Conservation (phyloP, 176 grass and related monocot genomes). For the Oryza meyeriana region DNA sequence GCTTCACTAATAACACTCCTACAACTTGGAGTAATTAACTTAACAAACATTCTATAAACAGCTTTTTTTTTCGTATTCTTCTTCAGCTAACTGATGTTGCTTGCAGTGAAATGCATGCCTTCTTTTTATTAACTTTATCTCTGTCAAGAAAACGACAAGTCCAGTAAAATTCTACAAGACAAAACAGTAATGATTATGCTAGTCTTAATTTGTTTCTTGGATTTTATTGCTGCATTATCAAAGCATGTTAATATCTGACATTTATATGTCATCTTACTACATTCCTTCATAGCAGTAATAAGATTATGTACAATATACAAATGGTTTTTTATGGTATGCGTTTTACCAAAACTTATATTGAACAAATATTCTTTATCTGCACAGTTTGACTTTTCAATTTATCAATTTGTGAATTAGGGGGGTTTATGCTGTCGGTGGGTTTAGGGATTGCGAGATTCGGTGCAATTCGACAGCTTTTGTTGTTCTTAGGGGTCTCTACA, state of each 20-base stretch:
- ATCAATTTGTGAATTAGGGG: not conserved
- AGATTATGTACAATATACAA: not conserved
- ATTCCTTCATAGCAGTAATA: not conserved
- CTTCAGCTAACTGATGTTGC: not conserved
- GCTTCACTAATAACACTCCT: not conserved
- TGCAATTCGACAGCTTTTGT: not conserved
- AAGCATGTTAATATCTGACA: constrained; percentile 3
- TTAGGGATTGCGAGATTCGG: not conserved
- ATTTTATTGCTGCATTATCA: not conserved
- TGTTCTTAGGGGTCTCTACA: not conserved
- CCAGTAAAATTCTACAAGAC: too few relatives aligned
- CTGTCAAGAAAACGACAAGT: not conserved
- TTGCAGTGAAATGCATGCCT: not conserved
- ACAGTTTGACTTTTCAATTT: constrained; percentile 13
- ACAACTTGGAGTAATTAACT: not conserved
- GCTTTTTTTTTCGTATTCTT: not conserved
- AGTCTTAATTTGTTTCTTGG: not conserved
- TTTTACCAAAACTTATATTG: not conserved
- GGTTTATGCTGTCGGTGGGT: not conserved
- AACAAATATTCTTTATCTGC: not conserved
- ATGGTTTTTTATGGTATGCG: constrained; percentile 15
- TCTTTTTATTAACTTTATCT: not conserved
- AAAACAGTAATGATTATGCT: not conserved
- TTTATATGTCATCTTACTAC: constrained; percentile 1
- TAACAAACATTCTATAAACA: not conserved